Base-by-base conservation (phyloP, 2,329 filamentous ascomycete species). In the Cercospora sp. region DNA sequence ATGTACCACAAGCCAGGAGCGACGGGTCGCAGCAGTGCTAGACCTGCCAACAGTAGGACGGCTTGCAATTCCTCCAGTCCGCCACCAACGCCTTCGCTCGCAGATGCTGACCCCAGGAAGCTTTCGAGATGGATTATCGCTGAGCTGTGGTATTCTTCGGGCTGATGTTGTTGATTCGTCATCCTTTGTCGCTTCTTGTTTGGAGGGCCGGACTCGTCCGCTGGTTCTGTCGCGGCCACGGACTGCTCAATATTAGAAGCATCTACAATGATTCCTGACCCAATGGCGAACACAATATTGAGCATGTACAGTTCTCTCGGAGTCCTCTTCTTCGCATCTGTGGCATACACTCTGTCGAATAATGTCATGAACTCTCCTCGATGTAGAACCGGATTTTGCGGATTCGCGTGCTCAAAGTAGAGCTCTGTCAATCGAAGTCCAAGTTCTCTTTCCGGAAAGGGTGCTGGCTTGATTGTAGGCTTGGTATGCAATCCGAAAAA, bases 1-100 rank as follows among this genome's bases (percentile, higher is more conserved):
- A 98, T 98, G 80, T 98, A 98, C 94, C 94, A 98, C 55, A 98
- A 82, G 13, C 95, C 95, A 0, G 94, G 94, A 1, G 94, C 93
- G 23, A 98, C 93, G 1, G 95, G 95, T 64, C 94, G 87, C 70
- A 98, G 84, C 60, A 99, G 84, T 7, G 94, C 94, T 83, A 98
- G 97, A 64, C 93, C 93, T 55, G 94, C 94, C 57, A 98, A 84
- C 51, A 98, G 83, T 60, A 98, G 81, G 7, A 98, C 94, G n/a
- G 93, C 93, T 77, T 98, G 94, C 62, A 98, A 83, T 76, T 97
- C 94, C 78, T 97, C 94, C 45, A 98, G 80, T 0, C 93, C 93
- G n/a, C 91, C 91, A n/a, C 91, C 91, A 72, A 92, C 93, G 30
- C 90, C 87, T 74, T 90, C 87, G 7, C 82, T 80, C 5, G 85